phyloP scores from a whole-genome alignment of 805 yeast genomes.

The Priceomyces castillae region DNA sequence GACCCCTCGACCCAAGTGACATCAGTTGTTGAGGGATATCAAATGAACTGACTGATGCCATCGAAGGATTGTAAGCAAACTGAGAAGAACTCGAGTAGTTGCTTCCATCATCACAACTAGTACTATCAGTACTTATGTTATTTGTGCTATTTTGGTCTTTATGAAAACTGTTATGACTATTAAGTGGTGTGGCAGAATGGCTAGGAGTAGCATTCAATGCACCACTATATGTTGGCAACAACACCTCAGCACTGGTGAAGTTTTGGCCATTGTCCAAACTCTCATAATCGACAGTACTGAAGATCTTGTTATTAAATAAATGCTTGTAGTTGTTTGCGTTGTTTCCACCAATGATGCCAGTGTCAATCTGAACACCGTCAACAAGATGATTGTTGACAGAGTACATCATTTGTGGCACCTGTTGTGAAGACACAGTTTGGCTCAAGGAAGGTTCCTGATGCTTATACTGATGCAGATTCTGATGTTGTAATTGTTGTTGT shows the following conservation, averaged over 20 bases:
- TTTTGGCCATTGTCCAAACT: neutral
- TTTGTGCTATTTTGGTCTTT: neutral
- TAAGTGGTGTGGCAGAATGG: neutral
- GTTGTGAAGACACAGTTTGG: neutral
- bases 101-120: neutral
- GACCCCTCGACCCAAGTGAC: neutral
- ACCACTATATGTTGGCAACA: conserved; percentile 6
- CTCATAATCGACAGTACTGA: conserved; percentile 1
- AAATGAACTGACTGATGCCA: conserved; percentile 5
- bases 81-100: conserved; percentile 2
- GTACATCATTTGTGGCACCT: conserved; percentile 1
- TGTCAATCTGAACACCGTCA: neutral
- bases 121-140: neutral
- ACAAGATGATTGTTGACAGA: neutral
- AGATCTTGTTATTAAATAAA: conserved; percentile 5
- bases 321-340: neutral
- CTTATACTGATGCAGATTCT: neutral
- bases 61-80: conserved; percentile 1
- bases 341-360: neutral
- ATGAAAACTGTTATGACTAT: neutral
- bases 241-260: conserved; percentile 4
- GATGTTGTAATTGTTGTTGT: neutral
- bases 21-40: conserved; percentile 8
- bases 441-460: neutral
- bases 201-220: neutral